These are phyloP conservation scores for Endoconidiophora laricicola DNA, from an alignment of 2,329 filamentous ascomycete species.

Conservation along the genomic window DNA sequence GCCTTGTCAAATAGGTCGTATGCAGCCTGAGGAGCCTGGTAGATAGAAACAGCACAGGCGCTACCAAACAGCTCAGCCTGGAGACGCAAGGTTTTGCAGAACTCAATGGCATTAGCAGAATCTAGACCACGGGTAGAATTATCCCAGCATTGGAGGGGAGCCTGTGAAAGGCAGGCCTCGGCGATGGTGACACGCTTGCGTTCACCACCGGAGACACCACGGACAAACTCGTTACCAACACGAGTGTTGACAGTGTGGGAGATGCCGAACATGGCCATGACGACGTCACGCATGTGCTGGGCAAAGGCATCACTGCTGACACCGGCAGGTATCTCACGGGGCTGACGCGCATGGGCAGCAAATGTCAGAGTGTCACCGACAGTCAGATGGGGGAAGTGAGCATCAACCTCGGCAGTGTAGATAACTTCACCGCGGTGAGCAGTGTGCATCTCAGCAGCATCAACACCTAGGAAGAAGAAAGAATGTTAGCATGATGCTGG, in stretches of 20 bases:
- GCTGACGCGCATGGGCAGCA: conserved; percentile 53
- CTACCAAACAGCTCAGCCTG: conserved; percentile 49
- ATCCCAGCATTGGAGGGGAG: conserved; percentile 50
- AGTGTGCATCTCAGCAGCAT: conserved; percentile 58
- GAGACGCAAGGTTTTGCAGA: conserved; percentile 52
- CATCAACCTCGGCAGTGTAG: conserved; percentile 72
- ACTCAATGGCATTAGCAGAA: conserved; percentile 59
- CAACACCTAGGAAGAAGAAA: conserved; percentile 30
- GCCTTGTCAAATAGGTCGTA: conserved; percentile 64
- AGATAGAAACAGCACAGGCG: conserved; percentile 56
- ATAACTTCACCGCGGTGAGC: conserved; percentile 71
- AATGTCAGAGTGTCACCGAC: conserved; percentile 70
- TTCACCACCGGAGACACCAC: conserved; percentile 60
- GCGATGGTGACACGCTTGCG: conserved; percentile 50
- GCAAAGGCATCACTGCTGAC: conserved; percentile 38
- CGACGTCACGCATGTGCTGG: conserved; percentile 49
- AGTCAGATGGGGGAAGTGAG: conserved; percentile 60
- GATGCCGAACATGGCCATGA: conserved; percentile 63
- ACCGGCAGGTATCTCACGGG: conserved; percentile 42
- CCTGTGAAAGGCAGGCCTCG: conserved; percentile 41
- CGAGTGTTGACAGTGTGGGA: conserved; percentile 55
- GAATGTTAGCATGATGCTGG: conserved; percentile 13
- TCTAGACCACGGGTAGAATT: conserved; percentile 61
- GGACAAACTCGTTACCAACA: conserved; percentile 59
- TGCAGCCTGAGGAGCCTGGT: conserved; percentile 53